These are phyloP conservation scores for Plantago lanceolata DNA, from an alignment of 305 asterid species.

Conservation along the genomic window DNA sequence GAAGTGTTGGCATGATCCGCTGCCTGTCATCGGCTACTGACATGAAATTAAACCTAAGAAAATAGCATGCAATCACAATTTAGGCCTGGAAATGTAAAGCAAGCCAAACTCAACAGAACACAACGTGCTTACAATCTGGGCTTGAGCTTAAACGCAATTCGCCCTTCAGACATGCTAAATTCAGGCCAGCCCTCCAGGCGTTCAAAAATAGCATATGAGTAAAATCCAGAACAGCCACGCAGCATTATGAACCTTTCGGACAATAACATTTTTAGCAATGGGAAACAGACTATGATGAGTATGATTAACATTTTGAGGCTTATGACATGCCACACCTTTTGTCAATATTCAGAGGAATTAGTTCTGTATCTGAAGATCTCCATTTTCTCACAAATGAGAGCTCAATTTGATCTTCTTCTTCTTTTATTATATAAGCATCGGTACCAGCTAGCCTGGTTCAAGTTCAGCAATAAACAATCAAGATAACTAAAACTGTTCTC, in stretches of 20 bases:
- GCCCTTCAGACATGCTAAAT: conserved; percentile 52
- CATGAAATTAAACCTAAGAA: conserved; percentile 69
- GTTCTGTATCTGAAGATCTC: conserved; percentile 29
- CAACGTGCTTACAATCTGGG: conserved; percentile 40
- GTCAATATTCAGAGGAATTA: conserved; percentile 62
- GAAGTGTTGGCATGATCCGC: conserved; percentile 70
- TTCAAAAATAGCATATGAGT: conserved; percentile 62
- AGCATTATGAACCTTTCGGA: conserved; percentile 49
- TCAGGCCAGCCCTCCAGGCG: conserved; percentile 74
- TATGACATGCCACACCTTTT: conserved; percentile 63
- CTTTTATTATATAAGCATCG: conserved; percentile 28
- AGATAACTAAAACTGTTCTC: background rate
- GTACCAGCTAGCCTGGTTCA: conserved; percentile 51
- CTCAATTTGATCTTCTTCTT: conserved; percentile 55
- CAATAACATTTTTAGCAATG: background rate
- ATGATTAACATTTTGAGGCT: background rate
- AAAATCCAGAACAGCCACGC: conserved; percentile 70
- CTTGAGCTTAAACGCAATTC: conserved; percentile 72
- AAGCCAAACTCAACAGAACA: background rate
- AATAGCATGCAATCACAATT: background rate
- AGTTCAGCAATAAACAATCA: background rate
- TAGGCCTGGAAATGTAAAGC: background rate
- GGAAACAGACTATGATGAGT: background rate
- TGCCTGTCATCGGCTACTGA: conserved; percentile 74
- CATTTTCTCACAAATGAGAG: conserved; percentile 47